Base-by-base conservation (phyloP, 2,329 filamentous ascomycete species). In the Ophiobolus disseminans region DNA sequence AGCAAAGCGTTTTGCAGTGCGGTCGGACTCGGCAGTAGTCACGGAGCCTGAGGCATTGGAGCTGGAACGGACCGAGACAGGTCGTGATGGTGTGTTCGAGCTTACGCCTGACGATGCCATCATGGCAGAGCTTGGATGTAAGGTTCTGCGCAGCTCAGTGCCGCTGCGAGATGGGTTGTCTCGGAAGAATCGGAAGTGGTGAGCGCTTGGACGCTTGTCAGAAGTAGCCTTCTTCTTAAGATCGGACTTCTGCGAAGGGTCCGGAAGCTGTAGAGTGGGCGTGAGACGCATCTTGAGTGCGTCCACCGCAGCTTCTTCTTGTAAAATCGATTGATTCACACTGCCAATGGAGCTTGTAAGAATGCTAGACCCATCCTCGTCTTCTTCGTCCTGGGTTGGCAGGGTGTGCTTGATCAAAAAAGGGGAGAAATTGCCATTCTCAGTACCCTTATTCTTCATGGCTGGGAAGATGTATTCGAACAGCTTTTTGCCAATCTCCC, bases 391-490 rank as follows among this genome's bases (percentile, higher is more conserved):
- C 23, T 75, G 69, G 1, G 72, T 58, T 68, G 73, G 76, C 25
- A 78, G 66, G 69, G 79, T 79, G 41, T 82, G 75, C 59, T 79
- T 82, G 44, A 82, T 76, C 69, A 82, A 73, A 67, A 87, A 85
- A 0, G 87, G 85, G 5, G 86, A 86, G 44, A 85, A 84, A 26
- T 80, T 81, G 49, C 82, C 83, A 23, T 75, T 74, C 38, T 77
- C 77, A 19, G 66, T 73, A 10, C 69, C 73, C 46, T 73, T 76
- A 60, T 70, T 74, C 71, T 86, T 86, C 60, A 90, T 84, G 9
- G 89, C 90, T 0, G 94, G 95, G 78, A 99, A 99, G 61, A 99
- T 91, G 73, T 99, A 99, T 75, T 97, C 92, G 60, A 99, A 96
- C 2, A 99, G 79, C 60, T 88, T 91, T 76, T 95, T 93, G 35